A percentile compares a stretch with the other conserved stretches of the same genome.
Conservation (phyloP, 1,284 basidiomycete genomes). For the Flammula alnicola region DNA sequence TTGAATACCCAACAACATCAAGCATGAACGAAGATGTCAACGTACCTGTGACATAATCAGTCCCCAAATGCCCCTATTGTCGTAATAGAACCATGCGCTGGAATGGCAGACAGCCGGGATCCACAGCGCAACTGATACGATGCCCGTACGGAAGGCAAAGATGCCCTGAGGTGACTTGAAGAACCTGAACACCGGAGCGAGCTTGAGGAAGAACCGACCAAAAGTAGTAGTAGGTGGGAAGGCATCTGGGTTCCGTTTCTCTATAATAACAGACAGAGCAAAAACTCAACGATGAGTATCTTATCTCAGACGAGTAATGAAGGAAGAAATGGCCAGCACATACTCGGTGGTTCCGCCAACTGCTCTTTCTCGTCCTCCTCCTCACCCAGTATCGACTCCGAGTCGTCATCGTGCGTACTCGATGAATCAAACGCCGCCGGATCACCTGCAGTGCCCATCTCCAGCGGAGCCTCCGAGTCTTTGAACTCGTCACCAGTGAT, state of each 20-base stretch:
- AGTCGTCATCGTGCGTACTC: slow-evolving; percentile 20
- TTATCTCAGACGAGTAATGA: not conserved
- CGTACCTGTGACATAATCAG: slow-evolving; percentile 46
- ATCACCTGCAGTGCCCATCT: slow-evolving; percentile 14
- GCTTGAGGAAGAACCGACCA: slow-evolving; percentile 31
- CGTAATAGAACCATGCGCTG: slow-evolving; percentile 46
- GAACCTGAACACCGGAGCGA: slow-evolving; percentile 34
- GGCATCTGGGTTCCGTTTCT: slow-evolving; percentile 38
- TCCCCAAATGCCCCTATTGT: slow-evolving; percentile 47
- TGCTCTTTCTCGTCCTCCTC: slow-evolving; percentile 10
- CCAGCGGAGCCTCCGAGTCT: not conserved
- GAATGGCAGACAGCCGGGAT: slow-evolving; percentile 41
- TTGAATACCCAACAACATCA: not conserved
- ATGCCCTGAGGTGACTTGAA: slow-evolving; percentile 41
- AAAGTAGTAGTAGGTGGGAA: slow-evolving; percentile 37
- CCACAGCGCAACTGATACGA: slow-evolving; percentile 47
- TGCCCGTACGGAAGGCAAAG: slow-evolving; percentile 42
- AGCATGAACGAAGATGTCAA: not conserved
- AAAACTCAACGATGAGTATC: too few relatives aligned
- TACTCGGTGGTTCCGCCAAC: slow-evolving; percentile 17
- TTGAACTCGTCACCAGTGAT: slow-evolving; percentile 35
- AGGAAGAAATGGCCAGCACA: not conserved
- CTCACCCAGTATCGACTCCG: slow-evolving; percentile 16
- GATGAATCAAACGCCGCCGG: slow-evolving; percentile 8
- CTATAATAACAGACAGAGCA: slow-evolving; percentile 22